A percentile compares a stretch with the other conserved stretches of the same genome.
Conservation (phyloP, 441 rosid genomes). For the Eruca vesicaria region DNA sequence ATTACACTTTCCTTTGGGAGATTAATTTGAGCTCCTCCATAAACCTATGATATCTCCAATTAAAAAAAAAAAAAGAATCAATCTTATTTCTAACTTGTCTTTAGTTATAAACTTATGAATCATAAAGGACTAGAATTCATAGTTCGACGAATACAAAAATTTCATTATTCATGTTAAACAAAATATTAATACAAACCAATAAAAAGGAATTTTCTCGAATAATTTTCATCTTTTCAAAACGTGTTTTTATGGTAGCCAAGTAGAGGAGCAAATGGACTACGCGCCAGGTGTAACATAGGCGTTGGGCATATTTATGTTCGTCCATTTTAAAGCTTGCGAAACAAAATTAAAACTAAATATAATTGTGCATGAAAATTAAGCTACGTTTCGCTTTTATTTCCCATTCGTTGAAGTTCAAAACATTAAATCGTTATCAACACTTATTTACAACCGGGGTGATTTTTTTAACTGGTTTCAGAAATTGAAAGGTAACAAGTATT, state of each 20-base stretch:
- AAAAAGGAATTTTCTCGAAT: neutral
- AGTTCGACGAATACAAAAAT: neutral
- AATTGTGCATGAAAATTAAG: slow-evolving; percentile 27
- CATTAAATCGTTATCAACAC: neutral
- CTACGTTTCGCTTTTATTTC: slow-evolving; percentile 18
- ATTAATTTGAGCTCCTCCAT: too few relatives aligned
- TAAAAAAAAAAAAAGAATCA: too few relatives aligned
- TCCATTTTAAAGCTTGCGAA: neutral
- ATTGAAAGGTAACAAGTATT: neutral
- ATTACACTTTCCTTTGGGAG: too few relatives aligned
- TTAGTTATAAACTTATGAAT: neutral
- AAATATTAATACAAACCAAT: neutral
- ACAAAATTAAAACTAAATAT: neutral
- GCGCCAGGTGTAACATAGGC: slow-evolving; percentile 1
- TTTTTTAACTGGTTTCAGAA: neutral
- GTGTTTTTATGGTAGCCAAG: neutral
- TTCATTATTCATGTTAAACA: neutral
- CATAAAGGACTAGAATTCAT: neutral
- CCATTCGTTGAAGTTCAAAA: slow-evolving; percentile 17
- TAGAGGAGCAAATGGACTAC: neutral
- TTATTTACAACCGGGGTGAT: neutral
- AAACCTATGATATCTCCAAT: too few relatives aligned
- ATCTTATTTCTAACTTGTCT: neutral
- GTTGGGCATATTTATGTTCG: slow-evolving; percentile 14
- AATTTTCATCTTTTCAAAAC: neutral